Base-by-base conservation (phyloP, 2,329 filamentous ascomycete genomes). In the Kalmusia sp. region DNA sequence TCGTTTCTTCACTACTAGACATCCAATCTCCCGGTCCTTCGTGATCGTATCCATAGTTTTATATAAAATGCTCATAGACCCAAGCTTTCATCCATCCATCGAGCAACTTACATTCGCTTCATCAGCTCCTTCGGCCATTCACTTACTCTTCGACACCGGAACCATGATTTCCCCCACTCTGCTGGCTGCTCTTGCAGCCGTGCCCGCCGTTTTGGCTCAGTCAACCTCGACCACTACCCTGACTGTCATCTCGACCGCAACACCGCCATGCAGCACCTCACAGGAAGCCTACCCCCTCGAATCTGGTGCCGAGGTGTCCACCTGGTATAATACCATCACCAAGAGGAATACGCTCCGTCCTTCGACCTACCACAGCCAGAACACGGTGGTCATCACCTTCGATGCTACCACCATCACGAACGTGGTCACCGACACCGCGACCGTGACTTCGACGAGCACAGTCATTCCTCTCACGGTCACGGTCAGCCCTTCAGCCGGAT, bases 341-440 rank as follows among this genome's bases (percentile, higher is more conserved):
- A 56, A 35, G 2, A 62, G 54, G 9, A 57, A 54, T 27, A 54
- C 44, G 15, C 41, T 57, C 22, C 15, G 22, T n/a, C 15, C 64
- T 28, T 55, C 50, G 1, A 57, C 38, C 17, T 61, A 62, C 12
- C 12, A 8, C 34, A 59, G 47, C 12, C 55, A 52, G 19, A 41
- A 45, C 7, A 64, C 57, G 6, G 52, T 67, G 8, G 59, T 54
- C 7, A 46, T 61, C 11, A 67, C 64, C 15, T 60, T 59, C 15
- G 50, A 52, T 12, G 62, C 64, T 1, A 68, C 61, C 0, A 63
- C 64, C 9, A 59, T 56, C n/a, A 62, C 57, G 14, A 44, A 57
- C 43, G 38, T 66, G 9, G 40, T 61, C n/a, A 64, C 60, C 15
- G 47, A 52, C 0, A 68, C 61, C 11, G 33, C 44, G 0, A 62